Percentiles rank a stretch among this genome's conserved stretches.
Evolutionary conservation across 768 basidiomycete genomes (phyloP).

Genomic region (Mrakia gelida): DNA sequence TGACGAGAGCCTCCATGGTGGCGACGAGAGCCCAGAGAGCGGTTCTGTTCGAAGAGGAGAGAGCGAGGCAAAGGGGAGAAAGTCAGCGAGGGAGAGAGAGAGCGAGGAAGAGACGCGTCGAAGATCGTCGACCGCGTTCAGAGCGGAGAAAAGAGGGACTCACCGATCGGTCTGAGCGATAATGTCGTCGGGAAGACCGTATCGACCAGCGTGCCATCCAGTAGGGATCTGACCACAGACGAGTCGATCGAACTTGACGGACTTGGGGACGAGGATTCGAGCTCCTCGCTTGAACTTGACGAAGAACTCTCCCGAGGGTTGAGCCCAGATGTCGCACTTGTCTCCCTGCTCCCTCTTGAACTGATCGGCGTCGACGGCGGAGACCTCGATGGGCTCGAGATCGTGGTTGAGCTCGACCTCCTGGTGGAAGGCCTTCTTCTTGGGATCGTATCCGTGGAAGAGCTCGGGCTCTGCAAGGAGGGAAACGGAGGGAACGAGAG

Average conservation of each 20-base stretch:
- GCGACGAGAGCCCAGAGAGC: conserved; percentile 92
- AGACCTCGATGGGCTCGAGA: conserved; percentile 89
- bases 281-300: conserved; percentile 99
- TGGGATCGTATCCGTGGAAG: conserved; percentile 96
- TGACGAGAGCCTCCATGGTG: conserved; percentile 91
- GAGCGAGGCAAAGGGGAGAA: not conserved
- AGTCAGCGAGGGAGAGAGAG: not conserved
- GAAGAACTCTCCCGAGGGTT: conserved; percentile 89
- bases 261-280: conserved; percentile 85
- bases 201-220: conserved; percentile 93
- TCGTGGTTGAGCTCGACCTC: conserved; percentile 96
- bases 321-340: conserved; percentile 91
- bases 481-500: conserved; percentile 6
- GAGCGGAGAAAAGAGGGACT: not conserved
- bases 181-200: conserved; percentile 95
- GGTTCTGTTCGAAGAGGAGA: conserved; percentile 42
- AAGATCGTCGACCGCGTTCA: not conserved
- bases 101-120: not conserved
- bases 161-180: conserved; percentile 83
- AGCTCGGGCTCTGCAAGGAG: conserved; percentile 76
- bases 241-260: conserved; percentile 86
- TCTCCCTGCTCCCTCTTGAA: conserved; percentile 97
- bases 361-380: conserved; percentile 82
- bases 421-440: conserved; percentile 95
- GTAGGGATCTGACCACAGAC: conserved; percentile 96